Percentiles rank a stretch among this genome's conserved stretches.
Evolutionary conservation across 129 eudicot species (phyloP).

Genomic region (Flaveria robusta): DNA sequence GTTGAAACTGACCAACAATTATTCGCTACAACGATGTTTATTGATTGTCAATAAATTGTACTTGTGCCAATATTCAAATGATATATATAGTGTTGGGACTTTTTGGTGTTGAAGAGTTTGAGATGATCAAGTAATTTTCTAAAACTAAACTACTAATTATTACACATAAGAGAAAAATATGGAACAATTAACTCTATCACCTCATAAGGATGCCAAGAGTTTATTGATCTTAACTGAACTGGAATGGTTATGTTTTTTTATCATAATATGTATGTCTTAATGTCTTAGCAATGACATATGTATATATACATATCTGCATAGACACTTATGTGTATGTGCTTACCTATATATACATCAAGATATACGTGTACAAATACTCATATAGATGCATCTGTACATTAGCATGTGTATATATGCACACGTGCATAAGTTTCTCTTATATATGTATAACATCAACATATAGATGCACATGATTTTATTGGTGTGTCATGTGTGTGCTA

Average conservation of each 20-base stretch:
- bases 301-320: slow-evolving; percentile 2
- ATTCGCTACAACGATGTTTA: neutral
- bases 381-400: neutral
- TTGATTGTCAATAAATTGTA: neutral
- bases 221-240: slow-evolving; percentile 8
- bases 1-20: neutral
- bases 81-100: neutral
- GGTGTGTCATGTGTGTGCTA: neutral
- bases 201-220: neutral
- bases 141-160: neutral
- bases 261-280: neutral
- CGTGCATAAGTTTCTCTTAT: neutral
- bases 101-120: neutral
- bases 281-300: neutral
- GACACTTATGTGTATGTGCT: neutral
- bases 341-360: neutral
- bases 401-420: neutral
- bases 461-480: slow-evolving; percentile 6
- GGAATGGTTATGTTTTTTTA: neutral
- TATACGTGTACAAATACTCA: neutral
- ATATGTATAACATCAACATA: neutral
- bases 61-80: neutral
- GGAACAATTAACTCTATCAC: neutral
- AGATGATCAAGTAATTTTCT: neutral
- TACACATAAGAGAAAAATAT: neutral